A percentile compares a stretch with the other conserved stretches of the same genome.
Evolutionary conservation across 2,329 filamentous ascomycete genomes (phyloP).

Genomic region (Colletotrichum sp.): DNA sequence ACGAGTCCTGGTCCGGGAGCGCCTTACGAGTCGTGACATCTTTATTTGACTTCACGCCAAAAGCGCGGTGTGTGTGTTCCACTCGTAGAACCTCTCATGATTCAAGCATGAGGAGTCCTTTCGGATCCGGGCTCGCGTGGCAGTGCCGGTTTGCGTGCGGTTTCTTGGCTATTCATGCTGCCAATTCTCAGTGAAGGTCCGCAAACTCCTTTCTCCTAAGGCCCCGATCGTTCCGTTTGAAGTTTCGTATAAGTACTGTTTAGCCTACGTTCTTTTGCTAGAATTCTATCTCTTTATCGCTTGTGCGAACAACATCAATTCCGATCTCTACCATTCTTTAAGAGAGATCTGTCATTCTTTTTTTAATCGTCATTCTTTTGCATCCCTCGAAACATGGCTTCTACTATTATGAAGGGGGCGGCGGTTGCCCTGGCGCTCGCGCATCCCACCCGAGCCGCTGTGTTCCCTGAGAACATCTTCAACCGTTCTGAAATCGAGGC

Average conservation of each 20-base stretch:
- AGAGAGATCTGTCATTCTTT: neutral
- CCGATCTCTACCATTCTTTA: neutral
- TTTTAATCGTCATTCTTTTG: neutral
- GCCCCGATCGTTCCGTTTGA: neutral
- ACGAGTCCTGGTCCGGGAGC: neutral
- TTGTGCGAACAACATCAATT: neutral
- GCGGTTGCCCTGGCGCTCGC: neutral
- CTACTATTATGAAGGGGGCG: neutral
- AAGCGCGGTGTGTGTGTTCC: neutral
- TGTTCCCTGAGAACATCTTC: neutral
- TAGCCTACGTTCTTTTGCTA: neutral
- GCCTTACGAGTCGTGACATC: neutral
- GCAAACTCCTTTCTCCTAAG: neutral
- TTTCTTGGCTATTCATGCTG: neutral
- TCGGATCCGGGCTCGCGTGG: neutral
- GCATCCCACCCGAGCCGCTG: neutral
- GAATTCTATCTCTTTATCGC: neutral
- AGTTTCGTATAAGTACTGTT: neutral
- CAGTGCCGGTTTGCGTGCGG: neutral
- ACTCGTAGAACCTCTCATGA: neutral
- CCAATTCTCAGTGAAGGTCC: neutral
- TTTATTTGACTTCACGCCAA: neutral
- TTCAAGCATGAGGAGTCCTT: neutral
- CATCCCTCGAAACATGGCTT: neutral
- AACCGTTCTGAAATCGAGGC: neutral